These are phyloP conservation scores for Aspergillus sp. DNA, from an alignment of 2,329 filamentous ascomycete species.

Conservation along the genomic window DNA sequence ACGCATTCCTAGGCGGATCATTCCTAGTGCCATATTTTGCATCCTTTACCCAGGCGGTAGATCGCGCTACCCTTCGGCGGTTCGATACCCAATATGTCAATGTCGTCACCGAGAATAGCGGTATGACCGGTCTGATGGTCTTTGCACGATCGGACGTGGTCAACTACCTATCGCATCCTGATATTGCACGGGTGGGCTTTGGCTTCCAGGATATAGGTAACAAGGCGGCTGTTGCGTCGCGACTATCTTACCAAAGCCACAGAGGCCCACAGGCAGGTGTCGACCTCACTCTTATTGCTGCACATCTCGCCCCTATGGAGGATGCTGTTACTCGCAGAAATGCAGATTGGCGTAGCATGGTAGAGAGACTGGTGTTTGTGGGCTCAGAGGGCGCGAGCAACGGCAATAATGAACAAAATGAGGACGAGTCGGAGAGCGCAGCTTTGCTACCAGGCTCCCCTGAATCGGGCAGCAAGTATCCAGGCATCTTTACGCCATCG, in stretches of 20 bases:
- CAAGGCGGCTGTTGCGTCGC: slow-evolving; percentile 84
- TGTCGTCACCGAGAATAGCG: slow-evolving; percentile 70
- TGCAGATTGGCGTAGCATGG: slow-evolving; percentile 83
- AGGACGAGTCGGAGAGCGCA: slow-evolving; percentile 28
- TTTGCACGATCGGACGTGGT: slow-evolving; percentile 67
- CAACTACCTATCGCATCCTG: slow-evolving; percentile 61
- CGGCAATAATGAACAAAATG: slow-evolving; percentile 34
- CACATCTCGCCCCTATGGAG: slow-evolving; percentile 88
- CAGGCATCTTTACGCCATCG: slow-evolving; percentile 67
- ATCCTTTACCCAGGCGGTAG: slow-evolving; percentile 69
- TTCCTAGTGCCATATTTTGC: slow-evolving; percentile 75
- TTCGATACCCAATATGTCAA: slow-evolving; percentile 62
- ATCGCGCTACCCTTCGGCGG: slow-evolving; percentile 60
- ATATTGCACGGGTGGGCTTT: slow-evolving; percentile 79
- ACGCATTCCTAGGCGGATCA: slow-evolving; percentile 81
- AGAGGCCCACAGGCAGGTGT: slow-evolving; percentile 48
- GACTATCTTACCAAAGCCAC: slow-evolving; percentile 59
- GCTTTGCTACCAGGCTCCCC: slow-evolving; percentile 31
- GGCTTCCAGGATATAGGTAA: slow-evolving; percentile 89
- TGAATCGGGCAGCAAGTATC: slow-evolving; percentile 30
- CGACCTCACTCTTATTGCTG: slow-evolving; percentile 80
- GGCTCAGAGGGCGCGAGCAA: slow-evolving; percentile 29
- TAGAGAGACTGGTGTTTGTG: slow-evolving; percentile 72
- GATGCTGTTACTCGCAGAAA: slow-evolving; percentile 73
- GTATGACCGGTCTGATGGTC: slow-evolving; percentile 86